These are phyloP conservation scores for Yamagishiella unicocca DNA, from an alignment of 139 green algal genomes.

Conservation along the genomic window DNA sequence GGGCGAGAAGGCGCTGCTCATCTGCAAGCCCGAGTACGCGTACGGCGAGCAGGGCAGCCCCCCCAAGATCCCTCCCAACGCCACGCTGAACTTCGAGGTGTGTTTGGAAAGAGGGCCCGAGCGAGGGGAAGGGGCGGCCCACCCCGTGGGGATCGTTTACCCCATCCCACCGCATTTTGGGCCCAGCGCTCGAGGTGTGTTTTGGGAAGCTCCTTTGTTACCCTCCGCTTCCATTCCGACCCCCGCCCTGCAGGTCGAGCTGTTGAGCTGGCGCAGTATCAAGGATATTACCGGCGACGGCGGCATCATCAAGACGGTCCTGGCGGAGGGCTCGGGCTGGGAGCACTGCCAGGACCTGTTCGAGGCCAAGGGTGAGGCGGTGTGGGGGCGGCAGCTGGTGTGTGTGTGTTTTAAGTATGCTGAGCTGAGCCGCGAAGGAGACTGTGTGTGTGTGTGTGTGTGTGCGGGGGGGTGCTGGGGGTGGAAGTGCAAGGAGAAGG, in stretches of 20 bases:
- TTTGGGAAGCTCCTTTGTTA: slow-evolving; percentile 19
- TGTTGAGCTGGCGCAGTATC: slow-evolving; percentile 90
- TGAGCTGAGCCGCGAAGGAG: too few species aligned
- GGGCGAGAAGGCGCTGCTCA: slow-evolving; percentile 90
- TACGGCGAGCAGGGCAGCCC: slow-evolving; percentile 91
- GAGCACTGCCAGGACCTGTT: slow-evolving; percentile 72
- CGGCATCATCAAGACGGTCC: slow-evolving; percentile 84
- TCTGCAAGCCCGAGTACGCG: slow-evolving; percentile 88
- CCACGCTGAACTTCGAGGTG: slow-evolving; percentile 97
- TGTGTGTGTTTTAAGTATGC: too few species aligned
- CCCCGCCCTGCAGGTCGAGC: slow-evolving; percentile 71
- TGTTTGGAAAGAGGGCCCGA: too few species aligned
- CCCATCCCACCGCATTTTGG: too few species aligned
- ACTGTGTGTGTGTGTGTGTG: too few species aligned
- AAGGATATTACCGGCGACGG: slow-evolving; percentile 88
- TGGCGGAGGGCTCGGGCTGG: slow-evolving; percentile 71
- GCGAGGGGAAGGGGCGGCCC: too few species aligned
- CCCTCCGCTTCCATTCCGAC: not conserved
- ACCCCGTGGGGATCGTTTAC: too few species aligned
- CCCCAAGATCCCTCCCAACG: slow-evolving; percentile 89
- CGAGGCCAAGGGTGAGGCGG: slow-evolving; percentile 73
- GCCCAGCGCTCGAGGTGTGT: too few species aligned
- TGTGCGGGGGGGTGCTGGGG: too few species aligned
- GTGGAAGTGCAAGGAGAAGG: too few species aligned
- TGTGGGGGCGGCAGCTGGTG: too few species aligned